Percentiles rank a stretch among this genome's conserved stretches.
These are phyloP conservation scores for Starmerella bacillaris DNA, from an alignment of 805 yeast genomes.

Conservation along the genomic window DNA sequence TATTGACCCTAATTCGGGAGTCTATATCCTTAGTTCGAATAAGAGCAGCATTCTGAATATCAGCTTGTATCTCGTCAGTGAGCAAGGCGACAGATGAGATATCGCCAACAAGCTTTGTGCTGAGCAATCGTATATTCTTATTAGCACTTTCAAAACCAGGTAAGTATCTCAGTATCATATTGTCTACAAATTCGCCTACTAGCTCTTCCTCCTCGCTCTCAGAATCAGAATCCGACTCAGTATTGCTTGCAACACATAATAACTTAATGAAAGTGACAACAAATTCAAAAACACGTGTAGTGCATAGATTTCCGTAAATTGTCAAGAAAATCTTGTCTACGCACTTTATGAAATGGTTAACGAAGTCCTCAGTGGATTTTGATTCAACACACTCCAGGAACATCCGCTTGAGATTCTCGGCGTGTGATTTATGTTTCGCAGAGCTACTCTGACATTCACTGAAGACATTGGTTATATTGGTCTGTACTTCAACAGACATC, in stretches of 20 bases:
- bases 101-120: background rate
- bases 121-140: background rate
- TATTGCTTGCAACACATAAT: background rate
- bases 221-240: background rate
- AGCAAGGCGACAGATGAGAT: background rate
- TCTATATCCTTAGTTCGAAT: slow-evolving; percentile 46
- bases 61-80: background rate
- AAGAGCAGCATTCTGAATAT: background rate
- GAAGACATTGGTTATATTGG: too few relatives aligned
- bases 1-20: slow-evolving; percentile 61
- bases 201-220: background rate
- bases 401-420: too few relatives aligned
- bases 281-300: background rate
- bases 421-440: too few relatives aligned
- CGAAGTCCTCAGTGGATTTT: slow-evolving; percentile 28
- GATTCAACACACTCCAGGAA: too few relatives aligned
- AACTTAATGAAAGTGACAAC: background rate
- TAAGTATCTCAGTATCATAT: background rate
- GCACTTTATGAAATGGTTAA: slow-evolving; percentile 32
- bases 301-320: background rate
- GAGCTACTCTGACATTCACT: too few relatives aligned
- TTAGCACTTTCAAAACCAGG: background rate
- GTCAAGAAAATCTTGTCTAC: background rate
- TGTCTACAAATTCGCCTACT: background rate
- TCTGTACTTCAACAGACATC: too few relatives aligned